Conservation (phyloP, 202 grass and related monocot genomes). For the Eragrostis tef region DNA sequence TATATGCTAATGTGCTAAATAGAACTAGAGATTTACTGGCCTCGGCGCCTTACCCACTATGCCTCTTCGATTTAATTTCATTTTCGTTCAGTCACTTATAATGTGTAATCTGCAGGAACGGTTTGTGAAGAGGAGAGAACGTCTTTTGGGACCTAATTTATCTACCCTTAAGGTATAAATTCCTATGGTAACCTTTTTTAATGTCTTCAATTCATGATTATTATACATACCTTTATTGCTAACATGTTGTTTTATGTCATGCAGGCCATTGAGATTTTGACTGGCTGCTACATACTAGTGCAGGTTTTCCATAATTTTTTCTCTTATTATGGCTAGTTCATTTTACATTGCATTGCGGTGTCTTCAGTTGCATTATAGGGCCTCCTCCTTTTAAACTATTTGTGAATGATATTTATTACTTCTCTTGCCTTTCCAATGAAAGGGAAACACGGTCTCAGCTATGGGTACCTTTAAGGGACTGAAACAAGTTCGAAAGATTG, state of each 20-base stretch:
- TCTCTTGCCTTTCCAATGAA: slow-evolving; percentile 37
- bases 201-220: not conserved
- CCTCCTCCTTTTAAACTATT: slow-evolving; percentile 1
- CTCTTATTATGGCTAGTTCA: slow-evolving; percentile 6
- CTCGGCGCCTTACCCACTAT: not conserved
- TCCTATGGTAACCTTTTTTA: slow-evolving; percentile 9
- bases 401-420: slow-evolving; percentile 27
- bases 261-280: slow-evolving; percentile 97
- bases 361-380: not conserved
- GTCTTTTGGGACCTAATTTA: slow-evolving; percentile 93
- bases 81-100: slow-evolving; percentile 26
- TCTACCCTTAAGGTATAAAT: slow-evolving; percentile 87
- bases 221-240: slow-evolving; percentile 32
- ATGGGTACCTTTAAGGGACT: slow-evolving; percentile 96
- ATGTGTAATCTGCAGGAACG: slow-evolving; percentile 69
- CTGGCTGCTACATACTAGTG: slow-evolving; percentile 93
- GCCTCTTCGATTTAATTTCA: slow-evolving; percentile 31
- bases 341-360: slow-evolving; percentile 4
- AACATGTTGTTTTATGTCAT: slow-evolving; percentile 40
- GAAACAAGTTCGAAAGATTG: slow-evolving; percentile 85
- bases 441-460: slow-evolving; percentile 91
- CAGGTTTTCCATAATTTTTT: slow-evolving; percentile 70
- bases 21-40: not conserved
- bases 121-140: slow-evolving; percentile 98
- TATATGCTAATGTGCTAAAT: slow-evolving; percentile 21